Evolutionary conservation across 2,329 filamentous ascomycete genomes (phyloP).

Genomic region (Cephalotrichum gorgonifer): DNA sequence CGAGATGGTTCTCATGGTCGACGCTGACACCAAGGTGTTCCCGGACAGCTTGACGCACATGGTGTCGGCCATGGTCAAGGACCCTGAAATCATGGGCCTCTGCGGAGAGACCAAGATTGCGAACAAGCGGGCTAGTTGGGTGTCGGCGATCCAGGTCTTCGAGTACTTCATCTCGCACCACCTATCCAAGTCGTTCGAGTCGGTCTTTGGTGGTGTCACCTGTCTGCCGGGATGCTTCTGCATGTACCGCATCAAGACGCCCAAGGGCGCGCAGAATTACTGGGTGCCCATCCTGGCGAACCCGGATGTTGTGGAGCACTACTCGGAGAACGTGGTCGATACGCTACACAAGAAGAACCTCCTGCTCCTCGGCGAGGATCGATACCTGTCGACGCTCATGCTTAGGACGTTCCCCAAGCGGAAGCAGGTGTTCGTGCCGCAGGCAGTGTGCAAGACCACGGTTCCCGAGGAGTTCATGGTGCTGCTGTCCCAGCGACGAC

Average conservation of each 20-base stretch:
- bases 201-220: conserved; percentile 96
- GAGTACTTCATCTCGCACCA: conserved; percentile 99
- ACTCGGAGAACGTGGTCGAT: conserved; percentile 97
- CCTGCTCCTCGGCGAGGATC: conserved; percentile 83
- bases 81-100: conserved; percentile 97
- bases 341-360: conserved; percentile 97
- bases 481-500: conserved; percentile 82
- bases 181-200: conserved; percentile 93
- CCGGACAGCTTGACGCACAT: conserved; percentile 97
- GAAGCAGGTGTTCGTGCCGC: conserved; percentile 96
- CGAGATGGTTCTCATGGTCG: conserved; percentile 96
- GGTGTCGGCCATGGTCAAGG: conserved; percentile 98
- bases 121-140: conserved; percentile 92
- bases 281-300: conserved; percentile 99
- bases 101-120: conserved; percentile 99
- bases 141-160: conserved; percentile 96
- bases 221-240: conserved; percentile 98
- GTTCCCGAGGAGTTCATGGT: conserved; percentile 91
- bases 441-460: conserved; percentile 97
- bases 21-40: conserved; percentile 98
- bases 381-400: conserved; percentile 94
- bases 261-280: conserved; percentile 97
- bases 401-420: conserved; percentile 97
- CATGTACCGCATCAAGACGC: conserved; percentile 99
- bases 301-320: conserved; percentile 96